These are phyloP conservation scores for Mrakia blollopis DNA, from an alignment of 768 basidiomycete genomes.

Conservation along the genomic window DNA sequence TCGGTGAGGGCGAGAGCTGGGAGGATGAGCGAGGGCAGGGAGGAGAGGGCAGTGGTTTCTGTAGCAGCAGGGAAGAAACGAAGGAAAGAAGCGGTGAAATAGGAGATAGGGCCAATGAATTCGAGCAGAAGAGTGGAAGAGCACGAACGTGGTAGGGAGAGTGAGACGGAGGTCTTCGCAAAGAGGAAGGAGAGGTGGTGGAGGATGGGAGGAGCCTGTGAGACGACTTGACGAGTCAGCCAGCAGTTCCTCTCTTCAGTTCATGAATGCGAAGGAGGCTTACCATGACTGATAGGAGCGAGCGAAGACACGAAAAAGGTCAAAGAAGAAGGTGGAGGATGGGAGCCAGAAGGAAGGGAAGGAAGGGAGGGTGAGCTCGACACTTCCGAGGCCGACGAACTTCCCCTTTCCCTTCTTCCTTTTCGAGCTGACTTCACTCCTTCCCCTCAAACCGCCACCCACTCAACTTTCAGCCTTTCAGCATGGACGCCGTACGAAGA, in stretches of 20 bases:
- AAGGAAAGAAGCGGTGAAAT: neutral
- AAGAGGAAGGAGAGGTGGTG: constrained; percentile 13
- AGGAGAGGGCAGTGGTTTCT: neutral
- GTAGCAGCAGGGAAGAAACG: neutral
- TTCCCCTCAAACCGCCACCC: neutral
- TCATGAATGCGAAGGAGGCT: neutral
- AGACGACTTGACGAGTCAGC: neutral
- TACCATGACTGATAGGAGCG: neutral
- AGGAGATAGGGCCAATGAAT: neutral
- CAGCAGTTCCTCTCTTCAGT: neutral
- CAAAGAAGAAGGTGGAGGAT: neutral
- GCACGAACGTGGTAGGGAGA: neutral
- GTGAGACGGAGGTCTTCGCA: neutral
- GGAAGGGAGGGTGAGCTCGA: neutral
- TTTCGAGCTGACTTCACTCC: neutral
- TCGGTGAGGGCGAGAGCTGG: constrained; percentile 6
- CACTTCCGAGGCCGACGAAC: neutral
- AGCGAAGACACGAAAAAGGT: neutral
- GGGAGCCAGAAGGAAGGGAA: neutral
- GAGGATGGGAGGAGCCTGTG: constrained; percentile 1
- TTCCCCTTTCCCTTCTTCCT: neutral
- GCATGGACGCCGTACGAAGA: neutral
- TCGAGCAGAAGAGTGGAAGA: too few species aligned
- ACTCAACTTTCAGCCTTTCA: neutral
- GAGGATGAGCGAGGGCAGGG: constrained; percentile 6